Conservation (phyloP, 352 stramenopile species). For the Saprolegnia parasitica region DNA sequence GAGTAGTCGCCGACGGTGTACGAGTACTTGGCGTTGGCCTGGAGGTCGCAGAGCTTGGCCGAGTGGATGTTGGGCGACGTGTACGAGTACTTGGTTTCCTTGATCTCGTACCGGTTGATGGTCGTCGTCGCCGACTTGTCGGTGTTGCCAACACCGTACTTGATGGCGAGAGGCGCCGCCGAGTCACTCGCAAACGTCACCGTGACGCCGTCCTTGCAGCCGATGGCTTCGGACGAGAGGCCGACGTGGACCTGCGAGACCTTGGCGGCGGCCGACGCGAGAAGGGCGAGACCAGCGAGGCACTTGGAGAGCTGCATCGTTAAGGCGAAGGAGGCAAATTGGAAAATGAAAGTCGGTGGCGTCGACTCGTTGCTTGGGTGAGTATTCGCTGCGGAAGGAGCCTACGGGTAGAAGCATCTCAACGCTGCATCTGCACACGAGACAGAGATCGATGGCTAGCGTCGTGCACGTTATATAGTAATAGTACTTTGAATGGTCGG, state of each 20-base stretch:
- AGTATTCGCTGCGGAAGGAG: no score
- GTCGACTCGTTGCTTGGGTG: no score
- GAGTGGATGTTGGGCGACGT: slow-evolving; percentile 47
- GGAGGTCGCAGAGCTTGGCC: slow-evolving; percentile 41
- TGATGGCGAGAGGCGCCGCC: slow-evolving; percentile 33
- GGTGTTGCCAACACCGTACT: neutral
- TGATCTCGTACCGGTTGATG: slow-evolving; percentile 36
- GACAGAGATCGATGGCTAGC: no score
- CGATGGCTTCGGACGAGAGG: slow-evolving; percentile 33
- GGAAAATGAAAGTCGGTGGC: no score
- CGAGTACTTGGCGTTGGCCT: slow-evolving; percentile 39
- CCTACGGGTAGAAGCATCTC: no score
- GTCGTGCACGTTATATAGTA: no score
- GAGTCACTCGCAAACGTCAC: slow-evolving; percentile 40
- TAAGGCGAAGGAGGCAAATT: slow-evolving; percentile 11
- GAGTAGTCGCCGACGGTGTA: slow-evolving; percentile 40
- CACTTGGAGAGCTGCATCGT: slow-evolving; percentile 31
- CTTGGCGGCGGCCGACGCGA: slow-evolving; percentile 35
- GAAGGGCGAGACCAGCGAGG: slow-evolving; percentile 21
- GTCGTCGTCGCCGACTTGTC: slow-evolving; percentile 33
- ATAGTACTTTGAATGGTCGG: no score
- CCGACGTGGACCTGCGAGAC: slow-evolving; percentile 50
- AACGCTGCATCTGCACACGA: no score
- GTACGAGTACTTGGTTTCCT: slow-evolving; percentile 47
- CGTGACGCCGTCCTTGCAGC: slow-evolving; percentile 41